A percentile compares a stretch with the other conserved stretches of the same genome.
These are phyloP conservation scores for Exophiala lecanii-corni DNA, from an alignment of 2,329 filamentous ascomycete genomes.

Conservation along the genomic window DNA sequence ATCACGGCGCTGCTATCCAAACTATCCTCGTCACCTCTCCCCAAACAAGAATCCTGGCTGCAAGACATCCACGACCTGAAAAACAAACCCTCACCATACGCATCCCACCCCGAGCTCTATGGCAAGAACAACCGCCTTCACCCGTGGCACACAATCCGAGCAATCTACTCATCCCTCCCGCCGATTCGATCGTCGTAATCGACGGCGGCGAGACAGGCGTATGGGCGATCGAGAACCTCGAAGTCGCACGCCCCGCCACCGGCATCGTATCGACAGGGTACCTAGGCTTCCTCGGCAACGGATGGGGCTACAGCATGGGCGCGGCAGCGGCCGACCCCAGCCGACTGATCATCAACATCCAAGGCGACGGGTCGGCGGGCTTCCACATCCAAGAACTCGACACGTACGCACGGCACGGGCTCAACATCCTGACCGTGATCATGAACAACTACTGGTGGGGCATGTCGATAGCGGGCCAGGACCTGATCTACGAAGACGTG, in stretches of 20 bases:
- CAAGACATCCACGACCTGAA: conserved; percentile 17
- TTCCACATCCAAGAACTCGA: conserved; percentile 46
- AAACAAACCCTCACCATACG: conserved; percentile 22
- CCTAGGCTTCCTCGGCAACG: conserved; percentile 45
- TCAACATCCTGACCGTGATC: conserved; percentile 41
- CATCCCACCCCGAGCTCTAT: conserved; percentile 28
- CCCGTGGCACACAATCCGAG: conserved; percentile 40
- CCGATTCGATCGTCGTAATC: conserved; percentile 35
- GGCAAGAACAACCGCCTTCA: conserved; percentile 32
- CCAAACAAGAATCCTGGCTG: conserved; percentile 15
- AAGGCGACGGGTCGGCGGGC: conserved; percentile 44
- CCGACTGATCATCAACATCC: conserved; percentile 39
- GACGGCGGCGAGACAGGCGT: conserved; percentile 40
- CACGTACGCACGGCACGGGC: conserved; percentile 38
- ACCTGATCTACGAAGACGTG: conserved; percentile 38
- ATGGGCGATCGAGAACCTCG: conserved; percentile 29
- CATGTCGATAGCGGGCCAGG: conserved; percentile 43
- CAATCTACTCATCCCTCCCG: conserved; percentile 35
- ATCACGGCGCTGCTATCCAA: conserved; percentile 27
- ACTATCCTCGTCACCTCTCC: conserved; percentile 17
- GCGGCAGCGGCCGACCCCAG: conserved; percentile 39
- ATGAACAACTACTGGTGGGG: conserved; percentile 45
- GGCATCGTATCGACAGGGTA: conserved; percentile 31
- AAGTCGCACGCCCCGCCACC: conserved; percentile 27
- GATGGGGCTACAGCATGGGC: conserved; percentile 44